phyloP scores from a whole-genome alignment of 257 asterid genomes.

The Phtheirospermum japonicum region DNA sequence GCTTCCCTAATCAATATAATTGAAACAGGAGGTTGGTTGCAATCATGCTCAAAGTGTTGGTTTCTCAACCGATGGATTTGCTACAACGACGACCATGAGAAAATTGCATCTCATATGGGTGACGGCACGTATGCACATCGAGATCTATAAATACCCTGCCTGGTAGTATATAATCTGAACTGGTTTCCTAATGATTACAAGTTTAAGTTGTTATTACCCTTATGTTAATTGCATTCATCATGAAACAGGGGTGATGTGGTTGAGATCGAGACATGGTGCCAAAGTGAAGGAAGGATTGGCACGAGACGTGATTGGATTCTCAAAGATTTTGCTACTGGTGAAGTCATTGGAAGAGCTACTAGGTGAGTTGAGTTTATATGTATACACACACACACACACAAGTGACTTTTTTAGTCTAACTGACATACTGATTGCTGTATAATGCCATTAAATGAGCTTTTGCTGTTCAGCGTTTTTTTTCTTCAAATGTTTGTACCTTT shows the following conservation, averaged over 20 bases:
- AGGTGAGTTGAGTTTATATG: conserved; percentile 43
- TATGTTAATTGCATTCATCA: conserved; percentile 11
- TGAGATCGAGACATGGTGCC: conserved; percentile 99
- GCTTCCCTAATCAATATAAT: conserved; percentile 18
- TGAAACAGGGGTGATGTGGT: conserved; percentile 83
- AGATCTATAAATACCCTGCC: conserved; percentile 92
- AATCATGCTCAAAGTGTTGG: conserved; percentile 96
- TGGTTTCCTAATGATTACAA: conserved; percentile 1
- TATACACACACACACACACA: background rate
- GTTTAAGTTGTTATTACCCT: conserved; percentile 15
- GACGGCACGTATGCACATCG: conserved; percentile 97
- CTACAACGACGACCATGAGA: conserved; percentile 85
- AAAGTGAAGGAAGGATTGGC: conserved; percentile 86
- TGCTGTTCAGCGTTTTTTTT: conserved; percentile 5
- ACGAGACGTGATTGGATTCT: conserved; percentile 96
- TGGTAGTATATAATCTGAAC: conserved; percentile 46
- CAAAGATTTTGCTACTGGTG: conserved; percentile 70
- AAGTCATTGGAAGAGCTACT: conserved; percentile 95
- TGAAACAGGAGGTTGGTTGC: conserved; percentile 83
- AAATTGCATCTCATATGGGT: conserved; percentile 92
- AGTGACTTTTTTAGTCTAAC: background rate
- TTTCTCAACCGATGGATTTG: conserved; percentile 93
- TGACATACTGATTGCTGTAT: background rate
- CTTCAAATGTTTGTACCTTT: background rate
- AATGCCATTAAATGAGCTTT: background rate